These are phyloP conservation scores for Epichloe sp. DNA, from an alignment of 2,329 filamentous ascomycete genomes.

Conservation along the genomic window DNA sequence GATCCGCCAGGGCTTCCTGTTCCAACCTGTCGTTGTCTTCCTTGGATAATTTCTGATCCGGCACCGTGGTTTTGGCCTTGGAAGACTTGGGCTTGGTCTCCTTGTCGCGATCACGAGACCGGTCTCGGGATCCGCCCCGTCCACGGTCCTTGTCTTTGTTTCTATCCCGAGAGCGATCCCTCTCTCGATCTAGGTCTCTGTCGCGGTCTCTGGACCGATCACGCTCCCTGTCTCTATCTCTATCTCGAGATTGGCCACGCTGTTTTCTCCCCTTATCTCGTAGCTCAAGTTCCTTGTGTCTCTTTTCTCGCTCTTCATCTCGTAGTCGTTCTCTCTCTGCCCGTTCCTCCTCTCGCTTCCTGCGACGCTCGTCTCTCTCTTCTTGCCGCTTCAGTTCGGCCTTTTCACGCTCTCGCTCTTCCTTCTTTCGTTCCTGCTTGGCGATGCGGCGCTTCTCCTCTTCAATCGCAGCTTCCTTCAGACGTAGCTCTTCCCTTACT, in stretches of 20 bases:
- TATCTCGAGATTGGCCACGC: neutral
- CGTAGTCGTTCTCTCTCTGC: slow-evolving; percentile 39
- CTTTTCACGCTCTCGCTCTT: slow-evolving; percentile 34
- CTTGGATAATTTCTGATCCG: slow-evolving; percentile 39
- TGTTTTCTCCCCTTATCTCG: slow-evolving; percentile 23
- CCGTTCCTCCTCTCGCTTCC: slow-evolving; percentile 38
- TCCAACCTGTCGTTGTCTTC: slow-evolving; percentile 46
- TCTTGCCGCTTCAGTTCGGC: slow-evolving; percentile 36
- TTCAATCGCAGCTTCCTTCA: slow-evolving; percentile 45
- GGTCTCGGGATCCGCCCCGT: slow-evolving; percentile 19
- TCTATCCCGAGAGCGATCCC: slow-evolving; percentile 18
- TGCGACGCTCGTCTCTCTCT: slow-evolving; percentile 35
- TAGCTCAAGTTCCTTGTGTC: slow-evolving; percentile 26
- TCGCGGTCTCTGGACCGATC: slow-evolving; percentile 18
- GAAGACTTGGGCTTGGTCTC: slow-evolving; percentile 16
- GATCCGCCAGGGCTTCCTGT: slow-evolving; percentile 43
- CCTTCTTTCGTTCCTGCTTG: slow-evolving; percentile 39
- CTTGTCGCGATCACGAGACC: slow-evolving; percentile 18
- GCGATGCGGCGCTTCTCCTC: slow-evolving; percentile 48
- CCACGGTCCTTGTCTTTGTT: slow-evolving; percentile 15
- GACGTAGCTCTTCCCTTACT: slow-evolving; percentile 45
- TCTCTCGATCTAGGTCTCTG: slow-evolving; percentile 18
- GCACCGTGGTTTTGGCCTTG: slow-evolving; percentile 24
- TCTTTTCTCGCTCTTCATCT: slow-evolving; percentile 26
- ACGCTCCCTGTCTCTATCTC: neutral